Base-by-base conservation (phyloP, 306 rosid species). In the Cicer yamashitae region DNA sequence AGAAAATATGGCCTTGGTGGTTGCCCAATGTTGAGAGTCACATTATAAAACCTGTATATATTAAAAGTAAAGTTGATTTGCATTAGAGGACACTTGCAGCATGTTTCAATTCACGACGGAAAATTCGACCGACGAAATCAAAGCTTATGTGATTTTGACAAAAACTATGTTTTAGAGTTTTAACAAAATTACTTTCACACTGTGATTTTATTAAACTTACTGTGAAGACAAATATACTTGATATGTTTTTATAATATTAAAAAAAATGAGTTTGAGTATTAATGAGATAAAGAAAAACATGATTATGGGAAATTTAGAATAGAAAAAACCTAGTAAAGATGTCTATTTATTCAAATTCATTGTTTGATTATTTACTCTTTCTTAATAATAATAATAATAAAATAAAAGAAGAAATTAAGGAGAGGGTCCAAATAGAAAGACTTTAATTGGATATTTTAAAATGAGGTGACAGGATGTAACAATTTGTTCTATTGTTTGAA, bases 1-100 rank as follows among this genome's bases (percentile, higher is more conserved):
- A 94, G 86, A 87, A 84, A 94, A 82, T 91, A 94, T 6, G 97
- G 98, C 86, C 82, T 91, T 2, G 98, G 85, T 69, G 98, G 98
- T 64, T 87, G 85, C 6, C 98, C 98, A 25, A 94, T 74, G 81
- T 74, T 84, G 10, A 94, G 73, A 58, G 98, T 94, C 8, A 91
- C 93, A 66, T 94, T 94, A 72, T 91, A 94, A 64, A 80, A 87
- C 85, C 98, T 94, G 88, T 76, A 79, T 79, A 81, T 46, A 13
- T 41, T 10, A 46, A 54, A 73, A 51, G 73, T 51, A 79, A 47
- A 34, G 0, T 15, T 44, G 50, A 54, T 13, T 47, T 72, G 10
- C 5, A 65, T 52, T 63, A 63, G n/a, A 25, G 5, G 8, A 39
- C 17, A 18, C 30, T 22, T 22, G 1, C 3, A 22, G 3, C 30